Evolutionary conservation across 768 basidiomycete genomes (phyloP), one percentile per base, ranked within the genome.

Genomic region (Mycena rebaudengoi): DNA sequence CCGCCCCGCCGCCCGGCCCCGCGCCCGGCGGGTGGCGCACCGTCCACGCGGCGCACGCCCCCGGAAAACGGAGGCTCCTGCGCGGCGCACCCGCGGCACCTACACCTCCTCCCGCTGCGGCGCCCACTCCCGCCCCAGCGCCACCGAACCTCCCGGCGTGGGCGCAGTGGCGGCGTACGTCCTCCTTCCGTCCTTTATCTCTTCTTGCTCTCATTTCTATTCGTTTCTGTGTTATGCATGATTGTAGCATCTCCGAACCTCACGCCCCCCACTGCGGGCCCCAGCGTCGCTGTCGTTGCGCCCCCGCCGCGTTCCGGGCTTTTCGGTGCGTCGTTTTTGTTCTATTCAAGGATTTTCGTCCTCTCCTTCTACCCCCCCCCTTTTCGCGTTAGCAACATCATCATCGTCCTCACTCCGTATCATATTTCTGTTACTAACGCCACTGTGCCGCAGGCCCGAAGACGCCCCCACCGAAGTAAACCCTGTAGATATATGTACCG

Each of bases 91-190:
- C 50, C 69, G 71, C 58, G 39, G 70, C 67, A 50, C 64, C 72
- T 63, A 69, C 72, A 68, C 51, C 71, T 48, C 68, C 74, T 0
- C 68, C 32, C 33, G 45, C 25, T n/a, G 49, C 58, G 1, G 57
- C 61, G 1, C 72, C 78, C 0, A 43, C 69, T 2, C 65, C 75
- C 13, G 71, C 73, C 1, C 73, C 60, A 0, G 70, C 73, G 0
- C 74, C 78, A 2, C 69, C 75, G 0, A 63, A 74, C 8, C 0
- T 84, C 29, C 85, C 86, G 10, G 80, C 86, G 0, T 87, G 86
- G 86, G 82, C 86, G 0, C 86, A 87, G 59, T 87, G 86, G 86
- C 78, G 80, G 73, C 86, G 86, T 87, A 64, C 64, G 83, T 44
- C 16, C 21, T n/a, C n/a, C n/a, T n/a, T n/a, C n/a, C n/a, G n/a